Evolutionary conservation across 208 protist genomes (phyloP), one percentile per base, ranked within the genome.

Genomic region (Eutreptiella sp.): DNA sequence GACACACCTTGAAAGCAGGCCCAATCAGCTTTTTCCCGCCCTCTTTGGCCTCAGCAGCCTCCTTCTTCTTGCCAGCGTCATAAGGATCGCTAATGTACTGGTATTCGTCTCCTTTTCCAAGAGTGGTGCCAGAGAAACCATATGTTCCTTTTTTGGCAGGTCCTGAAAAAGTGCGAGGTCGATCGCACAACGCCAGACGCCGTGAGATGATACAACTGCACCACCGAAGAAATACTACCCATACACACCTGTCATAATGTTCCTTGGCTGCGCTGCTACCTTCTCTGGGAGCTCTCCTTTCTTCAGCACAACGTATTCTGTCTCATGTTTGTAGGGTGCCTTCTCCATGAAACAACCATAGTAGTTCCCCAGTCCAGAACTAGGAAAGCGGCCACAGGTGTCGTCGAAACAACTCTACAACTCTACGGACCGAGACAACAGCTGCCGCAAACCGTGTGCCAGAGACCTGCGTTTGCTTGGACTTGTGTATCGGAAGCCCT

Each of bases 141-240:
- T 86, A 89, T 3, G 83, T 89, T 32, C 87, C 87, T 63, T 89
- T 89, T 71, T 90, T 92, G 7, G 80, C 50, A 24, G 77, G 84
- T 16, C 19, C 19, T 41, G 36, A n/a, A n/a, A n/a, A n/a, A n/a
- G n/a, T n/a, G n/a, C n/a, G n/a, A n/a, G n/a, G n/a, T n/a, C n/a
- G n/a, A n/a, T n/a, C n/a, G n/a, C n/a, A n/a, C n/a, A n/a, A n/a
- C n/a, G n/a, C n/a, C n/a, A n/a, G n/a, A n/a, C n/a, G n/a, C n/a
- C n/a, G n/a, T n/a, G n/a, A n/a, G n/a, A n/a, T n/a, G n/a, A n/a
- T n/a, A n/a, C n/a, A n/a, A n/a, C n/a, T n/a, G n/a, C n/a, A n/a
- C n/a, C n/a, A n/a, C n/a, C n/a, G n/a, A n/a, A n/a, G n/a, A n/a
- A n/a, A n/a, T n/a, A n/a, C n/a, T n/a, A n/a, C n/a, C n/a, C n/a